Base-by-base conservation (phyloP, 257 asterid genomes). In the Datura wrightii region DNA sequence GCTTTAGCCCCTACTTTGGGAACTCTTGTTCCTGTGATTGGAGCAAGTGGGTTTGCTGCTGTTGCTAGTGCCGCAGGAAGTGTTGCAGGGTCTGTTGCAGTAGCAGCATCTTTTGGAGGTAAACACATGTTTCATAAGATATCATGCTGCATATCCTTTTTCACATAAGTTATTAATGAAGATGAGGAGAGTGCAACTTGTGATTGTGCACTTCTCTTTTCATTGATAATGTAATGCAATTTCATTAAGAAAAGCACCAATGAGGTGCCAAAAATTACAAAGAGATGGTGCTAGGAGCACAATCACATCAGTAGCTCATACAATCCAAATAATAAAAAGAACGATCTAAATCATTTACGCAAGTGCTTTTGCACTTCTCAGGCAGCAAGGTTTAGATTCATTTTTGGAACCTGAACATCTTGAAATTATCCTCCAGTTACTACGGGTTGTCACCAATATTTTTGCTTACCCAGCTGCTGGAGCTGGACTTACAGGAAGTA, bases 31-130 rank as follows among this genome's bases (percentile, higher is more conserved):
- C 99, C 99, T 72, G 94, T 91, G 72, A 93, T 97, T 83, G 98
- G 98, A 88, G 98, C 99, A 56, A 82, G 97, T 87, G 98, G 98
- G 58, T 94, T 94, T 89, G 98, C 97, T 87, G 97, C 99, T 31
- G 93, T 91, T 89, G 99, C 98, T 44, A 92, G 88, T 84, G 98
- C 98, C 42, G 98, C 99, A 86, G 99, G 99, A 85, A 91, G 98
- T 89, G 98, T 88, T 88, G 99, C 97, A 1, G 99, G 99, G 83
- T 97, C 99, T 78, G 98, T 91, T 84, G 98, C 99, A 46, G 98
- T 97, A 85, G 99, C 98, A 44, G 98, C 98, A 85, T 97, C 99
- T 62, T 94, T 97, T 87, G 99, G 99, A 39, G 98, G 99, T 94
- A 76, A 74, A 86, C 87, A 42, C 70, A 74, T 59, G 46, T 48